Conservation (phyloP, 208 protist genomes). For the Crithidia sp. region DNA sequence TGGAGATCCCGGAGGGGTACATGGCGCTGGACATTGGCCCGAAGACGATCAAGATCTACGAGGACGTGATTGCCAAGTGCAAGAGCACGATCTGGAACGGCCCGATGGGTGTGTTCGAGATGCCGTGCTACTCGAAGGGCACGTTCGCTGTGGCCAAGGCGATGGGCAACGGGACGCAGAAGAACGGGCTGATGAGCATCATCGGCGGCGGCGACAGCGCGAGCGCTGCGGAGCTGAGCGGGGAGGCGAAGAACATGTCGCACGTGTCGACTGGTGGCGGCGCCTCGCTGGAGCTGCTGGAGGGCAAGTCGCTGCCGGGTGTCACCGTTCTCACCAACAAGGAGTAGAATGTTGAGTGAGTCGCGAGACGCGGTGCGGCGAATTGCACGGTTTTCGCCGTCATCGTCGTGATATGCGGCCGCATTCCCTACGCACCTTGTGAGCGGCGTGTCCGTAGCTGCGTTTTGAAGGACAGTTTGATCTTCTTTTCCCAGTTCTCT, state of each 20-base stretch:
- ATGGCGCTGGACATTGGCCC: slow-evolving; percentile 98
- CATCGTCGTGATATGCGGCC: too few relatives aligned
- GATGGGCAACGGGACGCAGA: slow-evolving; percentile 72
- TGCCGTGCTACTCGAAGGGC: slow-evolving; percentile 95
- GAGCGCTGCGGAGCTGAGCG: slow-evolving; percentile 91
- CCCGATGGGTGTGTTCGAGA: slow-evolving; percentile 98
- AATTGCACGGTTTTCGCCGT: too few relatives aligned
- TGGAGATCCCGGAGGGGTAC: slow-evolving; percentile 83
- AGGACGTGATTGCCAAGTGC: slow-evolving; percentile 70
- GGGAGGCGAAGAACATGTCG: slow-evolving; percentile 92
- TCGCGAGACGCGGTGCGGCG: too few relatives aligned
- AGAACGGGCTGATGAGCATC: slow-evolving; percentile 87
- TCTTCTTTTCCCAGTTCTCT: too few relatives aligned
- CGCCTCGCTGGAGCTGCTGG: slow-evolving; percentile 99
- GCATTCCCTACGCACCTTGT: too few relatives aligned
- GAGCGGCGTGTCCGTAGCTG: too few relatives aligned
- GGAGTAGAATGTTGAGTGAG: background rate
- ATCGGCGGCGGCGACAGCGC: slow-evolving; percentile 98
- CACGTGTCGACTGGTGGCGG: slow-evolving; percentile 99
- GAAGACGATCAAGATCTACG: slow-evolving; percentile 88
- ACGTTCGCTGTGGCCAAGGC: slow-evolving; percentile 88
- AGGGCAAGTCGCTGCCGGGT: slow-evolving; percentile 96
- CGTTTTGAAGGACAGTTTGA: too few relatives aligned
- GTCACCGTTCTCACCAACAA: slow-evolving; percentile 86
- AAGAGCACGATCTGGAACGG: slow-evolving; percentile 98